These are phyloP conservation scores for Solanum piurae DNA, from an alignment of 257 asterid genomes.

Conservation along the genomic window DNA sequence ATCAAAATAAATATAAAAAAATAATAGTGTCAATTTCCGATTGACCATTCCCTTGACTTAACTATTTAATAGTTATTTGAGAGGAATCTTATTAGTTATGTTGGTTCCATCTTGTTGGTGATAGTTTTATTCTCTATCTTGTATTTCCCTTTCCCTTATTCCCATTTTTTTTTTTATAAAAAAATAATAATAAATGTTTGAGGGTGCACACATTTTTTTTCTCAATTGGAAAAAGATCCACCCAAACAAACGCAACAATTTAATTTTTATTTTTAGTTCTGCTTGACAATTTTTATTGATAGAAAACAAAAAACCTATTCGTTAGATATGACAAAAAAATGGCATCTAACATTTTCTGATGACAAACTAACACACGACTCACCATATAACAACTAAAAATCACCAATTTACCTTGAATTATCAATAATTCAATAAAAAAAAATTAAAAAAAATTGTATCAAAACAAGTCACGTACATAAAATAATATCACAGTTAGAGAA, in stretches of 20 bases:
- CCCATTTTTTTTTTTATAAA: not conserved
- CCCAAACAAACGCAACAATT: not conserved
- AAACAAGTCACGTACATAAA: not conserved
- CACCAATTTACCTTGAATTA: constrained; percentile 12
- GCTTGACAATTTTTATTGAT: constrained; percentile 1
- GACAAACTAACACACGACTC: not conserved
- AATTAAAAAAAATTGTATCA: not conserved
- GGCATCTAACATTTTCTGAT: constrained; percentile 16
- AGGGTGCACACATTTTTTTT: not conserved
- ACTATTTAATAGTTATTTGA: too few species aligned
- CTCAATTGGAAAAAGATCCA: not conserved
- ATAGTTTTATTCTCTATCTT: too few species aligned
- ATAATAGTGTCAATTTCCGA: too few species aligned
- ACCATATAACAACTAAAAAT: constrained; percentile 8
- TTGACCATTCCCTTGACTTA: too few species aligned
- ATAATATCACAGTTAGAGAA: not conserved
- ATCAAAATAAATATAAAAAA: too few species aligned
- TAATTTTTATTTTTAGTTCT: constrained; percentile 5
- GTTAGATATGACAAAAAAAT: not conserved
- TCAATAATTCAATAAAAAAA: not conserved
- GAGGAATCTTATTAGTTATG: too few species aligned
- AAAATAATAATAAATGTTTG: too few species aligned
- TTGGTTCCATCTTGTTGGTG: not conserved
- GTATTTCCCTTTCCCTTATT: not conserved
- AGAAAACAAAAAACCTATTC: not conserved